Evolutionary conservation across 805 yeast species (phyloP).

Genomic region (Dipodascus geniculatus): DNA sequence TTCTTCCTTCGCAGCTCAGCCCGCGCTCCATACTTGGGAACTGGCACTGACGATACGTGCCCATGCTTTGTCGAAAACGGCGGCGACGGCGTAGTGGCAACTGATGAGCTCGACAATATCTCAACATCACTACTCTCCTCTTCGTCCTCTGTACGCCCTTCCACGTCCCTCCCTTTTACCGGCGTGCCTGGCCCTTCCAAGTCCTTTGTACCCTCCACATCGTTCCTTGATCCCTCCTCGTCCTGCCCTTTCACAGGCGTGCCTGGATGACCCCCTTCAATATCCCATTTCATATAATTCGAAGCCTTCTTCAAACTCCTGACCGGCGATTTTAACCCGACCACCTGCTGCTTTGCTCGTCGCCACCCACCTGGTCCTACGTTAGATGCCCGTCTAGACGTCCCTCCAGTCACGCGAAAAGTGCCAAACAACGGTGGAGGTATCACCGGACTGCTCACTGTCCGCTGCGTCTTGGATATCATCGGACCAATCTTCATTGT

Average conservation of each 20-base stretch:
- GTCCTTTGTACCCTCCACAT: too few species aligned
- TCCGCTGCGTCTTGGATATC: too few species aligned
- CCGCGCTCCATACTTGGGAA: not conserved
- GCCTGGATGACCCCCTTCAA: conserved; percentile 4
- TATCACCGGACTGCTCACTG: too few species aligned
- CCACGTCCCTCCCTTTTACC: not conserved
- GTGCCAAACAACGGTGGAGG: too few species aligned
- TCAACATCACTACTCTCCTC: not conserved
- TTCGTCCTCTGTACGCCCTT: not conserved
- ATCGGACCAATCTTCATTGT: not conserved
- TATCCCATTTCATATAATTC: conserved; percentile 19
- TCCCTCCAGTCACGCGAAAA: not conserved
- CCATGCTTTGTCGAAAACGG: not conserved
- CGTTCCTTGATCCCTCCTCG: not conserved
- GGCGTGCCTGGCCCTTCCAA: not conserved
- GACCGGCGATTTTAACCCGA: conserved; percentile 1
- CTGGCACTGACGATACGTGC: not conserved
- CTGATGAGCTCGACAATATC: not conserved
- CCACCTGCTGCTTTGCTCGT: not conserved
- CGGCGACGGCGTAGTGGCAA: not conserved
- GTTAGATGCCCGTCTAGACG: not conserved
- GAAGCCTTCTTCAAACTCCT: conserved; percentile 9
- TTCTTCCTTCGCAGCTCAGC: not conserved
- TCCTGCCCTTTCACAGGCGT: not conserved
- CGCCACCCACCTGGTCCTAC: conserved; percentile 3